Percentiles rank a stretch among this genome's conserved stretches.
These are phyloP conservation scores for Petunia hybrid DNA, from an alignment of 305 asterid species.

Conservation along the genomic window DNA sequence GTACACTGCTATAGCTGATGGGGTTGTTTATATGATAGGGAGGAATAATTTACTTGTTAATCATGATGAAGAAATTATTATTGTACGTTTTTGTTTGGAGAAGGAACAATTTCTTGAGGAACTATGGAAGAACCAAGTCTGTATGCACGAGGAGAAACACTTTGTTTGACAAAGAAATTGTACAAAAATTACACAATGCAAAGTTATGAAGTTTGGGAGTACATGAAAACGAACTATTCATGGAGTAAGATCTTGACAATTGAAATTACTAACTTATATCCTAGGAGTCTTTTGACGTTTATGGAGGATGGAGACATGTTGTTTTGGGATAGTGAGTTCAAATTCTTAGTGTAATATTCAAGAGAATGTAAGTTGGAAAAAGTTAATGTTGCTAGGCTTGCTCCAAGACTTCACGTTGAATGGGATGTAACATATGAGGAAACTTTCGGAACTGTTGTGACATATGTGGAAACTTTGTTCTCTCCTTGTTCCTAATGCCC, in stretches of 20 bases:
- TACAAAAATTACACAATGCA: too few relatives aligned
- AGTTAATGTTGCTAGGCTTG: background rate
- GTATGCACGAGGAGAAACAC: background rate
- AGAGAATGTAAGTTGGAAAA: background rate
- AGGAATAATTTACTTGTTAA: background rate
- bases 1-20: background rate
- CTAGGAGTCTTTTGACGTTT: background rate
- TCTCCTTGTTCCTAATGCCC: background rate
- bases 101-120: constrained; percentile 12
- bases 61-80: background rate
- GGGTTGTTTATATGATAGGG: background rate
- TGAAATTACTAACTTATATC: too few relatives aligned
- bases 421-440: too few relatives aligned
- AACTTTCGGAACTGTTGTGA: background rate
- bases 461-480: background rate
- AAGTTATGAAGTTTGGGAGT: too few relatives aligned
- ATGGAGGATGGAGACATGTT: background rate
- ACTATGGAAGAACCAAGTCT: too few relatives aligned
- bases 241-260: background rate
- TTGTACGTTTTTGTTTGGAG: background rate
- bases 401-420: too few relatives aligned
- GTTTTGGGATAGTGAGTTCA: background rate
- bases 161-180: background rate
- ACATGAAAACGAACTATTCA: background rate
- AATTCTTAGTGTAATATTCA: background rate